Evolutionary conservation across 768 basidiomycete species (phyloP).

Genomic region (Lyophyllum shimeji): DNA sequence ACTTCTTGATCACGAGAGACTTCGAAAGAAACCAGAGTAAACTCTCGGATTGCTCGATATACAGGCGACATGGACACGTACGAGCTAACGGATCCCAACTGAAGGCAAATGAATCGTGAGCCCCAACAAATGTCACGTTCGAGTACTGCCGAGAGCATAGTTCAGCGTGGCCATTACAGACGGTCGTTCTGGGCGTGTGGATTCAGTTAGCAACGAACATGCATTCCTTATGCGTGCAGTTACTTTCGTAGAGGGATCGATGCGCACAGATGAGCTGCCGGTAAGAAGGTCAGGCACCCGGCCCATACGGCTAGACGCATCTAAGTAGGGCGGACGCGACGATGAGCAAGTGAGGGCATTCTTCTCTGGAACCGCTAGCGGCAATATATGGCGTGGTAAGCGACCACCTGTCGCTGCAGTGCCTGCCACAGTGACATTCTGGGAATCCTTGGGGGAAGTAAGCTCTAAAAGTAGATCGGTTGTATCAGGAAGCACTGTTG

Average conservation of each 20-base stretch:
- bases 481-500: background rate
- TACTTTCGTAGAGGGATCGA: background rate
- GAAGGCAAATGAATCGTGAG: conserved; percentile 59
- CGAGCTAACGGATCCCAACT: conserved; percentile 45
- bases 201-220: background rate
- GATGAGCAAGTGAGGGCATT: background rate
- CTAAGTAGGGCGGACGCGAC: background rate
- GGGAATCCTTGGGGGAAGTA: too few relatives aligned
- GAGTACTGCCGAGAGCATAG: conserved; percentile 59
- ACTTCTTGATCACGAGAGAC: conserved; percentile 39
- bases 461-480: too few relatives aligned
- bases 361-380: too few relatives aligned
- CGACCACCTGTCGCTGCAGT: background rate
- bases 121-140: conserved; percentile 47
- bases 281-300: too few relatives aligned
- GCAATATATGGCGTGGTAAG: background rate
- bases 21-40: background rate
- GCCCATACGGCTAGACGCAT: background rate
- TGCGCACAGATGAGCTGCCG: background rate
- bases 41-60: background rate
- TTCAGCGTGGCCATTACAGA: conserved; percentile 68
- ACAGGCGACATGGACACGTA: conserved; percentile 25
- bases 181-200: conserved; percentile 32
- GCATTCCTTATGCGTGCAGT: background rate
- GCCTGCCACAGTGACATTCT: background rate